Percentiles rank a stretch among this genome's conserved stretches.
These are phyloP conservation scores for Talaromyces thailandensis DNA, from an alignment of 495 filamentous ascomycete genomes.

Conservation along the genomic window DNA sequence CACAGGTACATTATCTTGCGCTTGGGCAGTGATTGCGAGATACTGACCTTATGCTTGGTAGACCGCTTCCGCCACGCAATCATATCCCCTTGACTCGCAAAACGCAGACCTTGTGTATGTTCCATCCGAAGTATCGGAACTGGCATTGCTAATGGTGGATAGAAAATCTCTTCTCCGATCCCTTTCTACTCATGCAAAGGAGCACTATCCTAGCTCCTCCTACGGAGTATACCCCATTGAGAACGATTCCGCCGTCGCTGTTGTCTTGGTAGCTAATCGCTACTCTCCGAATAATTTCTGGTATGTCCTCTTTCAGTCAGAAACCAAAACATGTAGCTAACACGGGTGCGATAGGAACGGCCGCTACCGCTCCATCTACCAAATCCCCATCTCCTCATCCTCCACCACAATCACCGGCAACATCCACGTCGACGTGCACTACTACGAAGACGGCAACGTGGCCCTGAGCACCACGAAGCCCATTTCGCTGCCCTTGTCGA, in stretches of 20 bases:
- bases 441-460: slow-evolving; percentile 99
- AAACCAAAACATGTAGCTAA: slow-evolving; percentile 78
- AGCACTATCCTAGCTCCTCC: slow-evolving; percentile 81
- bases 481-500: slow-evolving; percentile 47
- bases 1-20: slow-evolving; percentile 46
- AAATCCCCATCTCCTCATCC: slow-evolving; percentile 53
- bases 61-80: slow-evolving; percentile 78
- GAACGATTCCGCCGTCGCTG: slow-evolving; percentile 63
- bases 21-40: background rate
- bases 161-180: slow-evolving; percentile 68
- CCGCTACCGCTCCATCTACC: slow-evolving; percentile 84
- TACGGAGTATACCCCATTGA: slow-evolving; percentile 72
- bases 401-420: slow-evolving; percentile 33
- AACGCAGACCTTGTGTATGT: slow-evolving; percentile 72
- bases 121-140: background rate
- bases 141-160: background rate
- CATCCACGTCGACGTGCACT: slow-evolving; percentile 68
- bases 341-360: slow-evolving; percentile 59
- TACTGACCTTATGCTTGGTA: slow-evolving; percentile 18
- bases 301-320: slow-evolving; percentile 46
- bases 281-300: slow-evolving; percentile 98
- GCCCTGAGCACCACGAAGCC: slow-evolving; percentile 79
- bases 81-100: slow-evolving; percentile 68
- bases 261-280: slow-evolving; percentile 86
- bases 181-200: slow-evolving; percentile 64